These are phyloP conservation scores for Pestalotiopsis sp. DNA, from an alignment of 2,329 filamentous ascomycete species.

Conservation along the genomic window DNA sequence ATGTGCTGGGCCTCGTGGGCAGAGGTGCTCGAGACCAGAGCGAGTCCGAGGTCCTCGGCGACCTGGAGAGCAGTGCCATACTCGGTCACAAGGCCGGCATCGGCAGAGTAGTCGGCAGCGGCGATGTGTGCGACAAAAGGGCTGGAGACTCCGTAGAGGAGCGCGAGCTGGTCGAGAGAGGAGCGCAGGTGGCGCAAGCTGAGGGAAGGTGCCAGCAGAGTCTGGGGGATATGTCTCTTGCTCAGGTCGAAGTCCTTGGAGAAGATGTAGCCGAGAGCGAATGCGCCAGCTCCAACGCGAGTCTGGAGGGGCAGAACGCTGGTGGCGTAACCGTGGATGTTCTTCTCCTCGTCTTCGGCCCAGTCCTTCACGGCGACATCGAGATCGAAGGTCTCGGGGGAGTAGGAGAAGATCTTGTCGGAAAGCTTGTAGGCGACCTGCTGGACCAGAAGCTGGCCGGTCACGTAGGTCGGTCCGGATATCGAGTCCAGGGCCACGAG, in stretches of 20 bases:
- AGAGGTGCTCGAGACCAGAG: slow-evolving; percentile 80
- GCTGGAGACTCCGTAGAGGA: slow-evolving; percentile 88
- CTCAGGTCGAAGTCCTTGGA: slow-evolving; percentile 92
- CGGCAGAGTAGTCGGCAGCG: slow-evolving; percentile 77
- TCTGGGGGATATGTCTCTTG: slow-evolving; percentile 90
- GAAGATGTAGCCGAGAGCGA: slow-evolving; percentile 96
- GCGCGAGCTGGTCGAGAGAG: slow-evolving; percentile 86
- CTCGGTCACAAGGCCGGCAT: slow-evolving; percentile 77
- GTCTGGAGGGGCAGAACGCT: slow-evolving; percentile 81
- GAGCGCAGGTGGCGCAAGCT: slow-evolving; percentile 78
- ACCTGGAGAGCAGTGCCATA: slow-evolving; percentile 79
- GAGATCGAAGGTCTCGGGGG: slow-evolving; percentile 88
- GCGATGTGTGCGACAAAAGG: slow-evolving; percentile 92
- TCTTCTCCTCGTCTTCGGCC: slow-evolving; percentile 68
- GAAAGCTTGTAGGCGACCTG: slow-evolving; percentile 94
- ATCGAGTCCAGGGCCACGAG: slow-evolving; percentile 60
- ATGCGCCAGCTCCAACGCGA: slow-evolving; percentile 81
- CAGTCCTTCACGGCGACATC: slow-evolving; percentile 81
- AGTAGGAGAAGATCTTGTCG: slow-evolving; percentile 97
- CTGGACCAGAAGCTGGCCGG: slow-evolving; percentile 89
- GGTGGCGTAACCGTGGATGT: slow-evolving; percentile 80
- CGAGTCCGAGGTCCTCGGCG: slow-evolving; percentile 87
- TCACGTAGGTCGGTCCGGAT: slow-evolving; percentile 87
- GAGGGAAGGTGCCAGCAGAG: slow-evolving; percentile 82
- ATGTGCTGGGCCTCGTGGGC: slow-evolving; percentile 95